Evolutionary conservation across 768 basidiomycete species (phyloP).

Genomic region (Phaeotremella fagi): DNA sequence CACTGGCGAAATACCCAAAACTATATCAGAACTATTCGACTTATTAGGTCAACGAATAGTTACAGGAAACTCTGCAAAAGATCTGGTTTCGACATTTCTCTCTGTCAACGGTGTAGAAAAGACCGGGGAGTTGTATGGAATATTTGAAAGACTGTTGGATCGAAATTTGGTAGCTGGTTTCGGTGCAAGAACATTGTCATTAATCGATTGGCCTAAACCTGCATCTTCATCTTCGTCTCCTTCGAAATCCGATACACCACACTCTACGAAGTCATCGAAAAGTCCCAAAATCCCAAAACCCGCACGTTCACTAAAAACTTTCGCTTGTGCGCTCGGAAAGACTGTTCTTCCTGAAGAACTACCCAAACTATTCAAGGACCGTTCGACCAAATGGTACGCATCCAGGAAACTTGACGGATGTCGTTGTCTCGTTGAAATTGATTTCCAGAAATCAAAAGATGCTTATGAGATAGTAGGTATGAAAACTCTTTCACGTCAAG

Average conservation of each 20-base stretch:
- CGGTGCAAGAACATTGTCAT: slow-evolving; percentile 27
- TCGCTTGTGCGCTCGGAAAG: slow-evolving; percentile 40
- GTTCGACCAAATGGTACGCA: slow-evolving; percentile 35
- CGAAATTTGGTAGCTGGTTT: slow-evolving; percentile 44
- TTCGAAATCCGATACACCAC: not conserved
- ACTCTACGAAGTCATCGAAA: not conserved
- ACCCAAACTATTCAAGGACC: slow-evolving; percentile 8
- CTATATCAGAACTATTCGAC: slow-evolving; percentile 18
- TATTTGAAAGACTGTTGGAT: slow-evolving; percentile 39
- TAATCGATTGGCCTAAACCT: slow-evolving; percentile 20
- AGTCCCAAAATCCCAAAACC: not conserved
- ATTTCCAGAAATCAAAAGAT: slow-evolving; percentile 20
- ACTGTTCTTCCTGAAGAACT: slow-evolving; percentile 28
- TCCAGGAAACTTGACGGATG: slow-evolving; percentile 47
- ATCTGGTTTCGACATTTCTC: slow-evolving; percentile 15
- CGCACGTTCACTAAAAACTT: not conserved
- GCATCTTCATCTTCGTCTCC: not conserved
- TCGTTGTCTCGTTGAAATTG: slow-evolving; percentile 32
- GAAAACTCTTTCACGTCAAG: slow-evolving; percentile 27
- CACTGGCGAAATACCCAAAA: not conserved
- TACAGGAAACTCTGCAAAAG: slow-evolving; percentile 28
- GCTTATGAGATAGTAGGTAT: not conserved
- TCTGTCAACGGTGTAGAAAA: slow-evolving; percentile 10
- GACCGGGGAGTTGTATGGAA: slow-evolving; percentile 8
- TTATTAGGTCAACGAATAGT: slow-evolving; percentile 10